phyloP scores from a whole-genome alignment of 345 rosid genomes.

The Arabidopsis arenosa region DNA sequence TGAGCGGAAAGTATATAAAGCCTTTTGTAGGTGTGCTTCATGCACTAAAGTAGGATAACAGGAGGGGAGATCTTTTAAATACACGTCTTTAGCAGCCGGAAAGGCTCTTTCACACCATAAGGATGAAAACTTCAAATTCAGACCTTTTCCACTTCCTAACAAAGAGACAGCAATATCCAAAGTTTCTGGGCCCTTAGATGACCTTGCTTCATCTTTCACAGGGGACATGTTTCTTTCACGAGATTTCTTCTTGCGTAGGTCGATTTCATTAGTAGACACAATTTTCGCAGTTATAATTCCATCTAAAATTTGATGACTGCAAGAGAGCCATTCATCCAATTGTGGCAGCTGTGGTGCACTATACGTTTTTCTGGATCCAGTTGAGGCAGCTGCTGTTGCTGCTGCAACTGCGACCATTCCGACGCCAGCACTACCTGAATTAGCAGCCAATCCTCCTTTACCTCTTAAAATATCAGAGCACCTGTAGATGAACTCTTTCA shows the following conservation, averaged over 20 bases:
- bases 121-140: conserved; percentile 68
- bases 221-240: conserved; percentile 55
- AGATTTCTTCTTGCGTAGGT: conserved; percentile 58
- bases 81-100: conserved; percentile 76
- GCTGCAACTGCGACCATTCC: conserved; percentile 94
- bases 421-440: conserved; percentile 62
- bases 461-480: conserved; percentile 83
- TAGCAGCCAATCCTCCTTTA: conserved; percentile 65
- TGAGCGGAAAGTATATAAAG: conserved; percentile 65
- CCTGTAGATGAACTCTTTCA: conserved; percentile 75
- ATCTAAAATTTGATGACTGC: conserved; percentile 59
- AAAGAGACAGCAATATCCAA: conserved; percentile 64
- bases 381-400: conserved; percentile 81
- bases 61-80: conserved; percentile 72
- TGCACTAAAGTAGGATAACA: conserved; percentile 77
- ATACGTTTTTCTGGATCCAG: conserved; percentile 63
- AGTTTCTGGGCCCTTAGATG: conserved; percentile 55
- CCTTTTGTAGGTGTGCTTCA: conserved; percentile 64
- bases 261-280: conserved; percentile 55
- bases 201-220: conserved; percentile 53
- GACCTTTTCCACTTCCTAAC: conserved; percentile 71
- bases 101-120: conserved; percentile 79
- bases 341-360: conserved; percentile 68
- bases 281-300: conserved; percentile 65
- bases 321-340: conserved; percentile 68